Base-by-base conservation (phyloP, 768 basidiomycete genomes). In the Auricularia sp. region DNA sequence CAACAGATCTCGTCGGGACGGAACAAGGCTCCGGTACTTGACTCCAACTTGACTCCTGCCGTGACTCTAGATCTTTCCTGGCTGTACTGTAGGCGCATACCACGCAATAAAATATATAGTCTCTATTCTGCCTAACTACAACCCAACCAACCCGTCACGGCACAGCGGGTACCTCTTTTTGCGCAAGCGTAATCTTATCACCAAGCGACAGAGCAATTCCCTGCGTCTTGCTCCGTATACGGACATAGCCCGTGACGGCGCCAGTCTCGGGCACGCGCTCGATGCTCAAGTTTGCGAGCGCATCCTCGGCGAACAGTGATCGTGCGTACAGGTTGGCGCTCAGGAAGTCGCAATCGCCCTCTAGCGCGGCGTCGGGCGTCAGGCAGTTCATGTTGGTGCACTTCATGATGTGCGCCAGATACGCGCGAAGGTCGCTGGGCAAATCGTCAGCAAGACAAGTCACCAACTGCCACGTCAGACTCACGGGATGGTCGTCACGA, bases 301-400 rank as follows among this genome's bases (percentile, higher is more conserved):
- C 96, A 71, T 98, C 96, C 76, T 99, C 96, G 64, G 93, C 92
- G 93, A 67, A 34, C 23, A 59, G 56, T 23, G 51, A 23, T 59
- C n/a, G 62, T 61, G 60, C 39, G 43, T 64, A 42, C 59, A 66
- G 42, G 42, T 51, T 47, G 53, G 47, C 47, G 47, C 44, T 12
- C 42, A 98, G 79, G 84, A 98, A 99, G 76, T 95, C 91, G 71
- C 95, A 98, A 67, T 98, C 94, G 61, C 96, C 96, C 23, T 93
- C 93, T 62, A 93, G 83, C 5, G 87, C 88, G 6, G 83, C 85
- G 34, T 88, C 88, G 0, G 96, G 94, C 18, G 96, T 99, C 33
- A 99, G 81, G 72, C 94, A 95, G 10, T 93, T 87, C 95, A 98
- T 98, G 74, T 99, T 98, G 58, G 96, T 99, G 21, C 90, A 86